Evolutionary conservation across 2,329 filamentous ascomycete genomes (phyloP), one percentile per base, ranked within the genome.

Genomic region (Tolypocladium album): DNA sequence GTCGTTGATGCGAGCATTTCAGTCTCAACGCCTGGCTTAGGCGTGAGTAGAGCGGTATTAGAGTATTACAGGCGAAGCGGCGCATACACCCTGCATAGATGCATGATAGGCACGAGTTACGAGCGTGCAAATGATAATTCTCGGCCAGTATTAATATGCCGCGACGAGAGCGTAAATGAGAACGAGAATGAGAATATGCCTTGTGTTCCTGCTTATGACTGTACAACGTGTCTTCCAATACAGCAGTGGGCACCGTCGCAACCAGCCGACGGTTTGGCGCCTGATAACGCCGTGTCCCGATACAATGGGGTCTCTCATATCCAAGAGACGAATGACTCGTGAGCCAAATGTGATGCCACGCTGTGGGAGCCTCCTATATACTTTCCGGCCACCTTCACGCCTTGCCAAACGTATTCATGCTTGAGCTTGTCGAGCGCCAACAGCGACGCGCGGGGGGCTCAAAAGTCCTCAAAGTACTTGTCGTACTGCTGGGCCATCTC

Each of bases 401-500:
- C 27, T 4, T 6, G 3, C 13, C 50, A 5, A n/a, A 36, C 15
- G 24, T 27, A 17, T 27, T 52, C 7, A 4, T 31, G 27, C 27
- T n/a, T 5, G 8, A 12, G 17, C 7, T n/a, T n/a, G 6, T n/a
- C 40, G n/a, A 2, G 11, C 40, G n/a, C 40, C 40, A 22, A n/a
- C 39, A 6, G 4, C 5, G 4, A 31, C 52, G 24, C 34, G 24
- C 13, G 2, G 13, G 2, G 13, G 3, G 63, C 57, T 75, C 67
- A 92, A 72, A 93, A 92, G 64, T 88, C 87, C 62, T 79, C 78
- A 71, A 93, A 93, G 67, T 80, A 84, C 58, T 79, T 76, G 59
- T 92, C 89, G 72, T 89, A 92, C 74, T 85, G 85, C 53, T 79
- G 77, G 40, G 79, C 79, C 79, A 91, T 78, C 53, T 90, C 88